Evolutionary conservation across 2,329 filamentous ascomycete genomes (phyloP), one percentile per base, ranked within the genome.

Genomic region (Colletotrichum cereale): DNA sequence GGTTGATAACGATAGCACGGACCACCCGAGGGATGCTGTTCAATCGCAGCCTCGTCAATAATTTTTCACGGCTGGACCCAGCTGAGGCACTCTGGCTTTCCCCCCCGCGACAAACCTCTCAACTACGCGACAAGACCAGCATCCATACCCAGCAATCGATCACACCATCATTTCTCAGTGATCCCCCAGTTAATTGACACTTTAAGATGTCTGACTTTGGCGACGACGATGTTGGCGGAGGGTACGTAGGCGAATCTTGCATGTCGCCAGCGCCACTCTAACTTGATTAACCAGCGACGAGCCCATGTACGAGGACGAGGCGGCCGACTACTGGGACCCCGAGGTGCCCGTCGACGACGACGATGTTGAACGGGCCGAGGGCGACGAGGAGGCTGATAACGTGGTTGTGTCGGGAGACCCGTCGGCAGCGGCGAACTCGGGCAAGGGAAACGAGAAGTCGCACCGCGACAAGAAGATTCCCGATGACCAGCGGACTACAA

Each of bases 401-500:
- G 84, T 91, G 12, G 84, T 92, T 71, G 80, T 88, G 60, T 88
- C 89, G 21, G 90, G 89, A 76, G 90, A 92, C 77, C 87, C 89
- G 24, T 86, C 88, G 40, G 90, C 90, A 31, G 83, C 85, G 0
- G 89, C 89, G 42, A 88, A 87, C 78, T 83, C 83, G 67, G 81
- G 83, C 70, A 88, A 87, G 79, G 83, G 83, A 67, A 85, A 81
- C 76, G 86, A 89, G 64, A 88, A 88, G 79, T 85, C 86, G 60
- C 84, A 87, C 78, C 91, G 90, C 79, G 89, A 95, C 84, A 98
- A 97, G 89, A 97, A 94, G 84, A 96, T 99, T 61, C 89, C 95
- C 67, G 93, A 94, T 76, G 93, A 95, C 75, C 90, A 97, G 83
- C 91, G 96, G 77, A 93, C 90, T 31, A 99, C 96, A 11, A 99